These are phyloP conservation scores for Pleurotus salmoneostramineus DNA, from an alignment of 768 basidiomycete species.

Conservation along the genomic window DNA sequence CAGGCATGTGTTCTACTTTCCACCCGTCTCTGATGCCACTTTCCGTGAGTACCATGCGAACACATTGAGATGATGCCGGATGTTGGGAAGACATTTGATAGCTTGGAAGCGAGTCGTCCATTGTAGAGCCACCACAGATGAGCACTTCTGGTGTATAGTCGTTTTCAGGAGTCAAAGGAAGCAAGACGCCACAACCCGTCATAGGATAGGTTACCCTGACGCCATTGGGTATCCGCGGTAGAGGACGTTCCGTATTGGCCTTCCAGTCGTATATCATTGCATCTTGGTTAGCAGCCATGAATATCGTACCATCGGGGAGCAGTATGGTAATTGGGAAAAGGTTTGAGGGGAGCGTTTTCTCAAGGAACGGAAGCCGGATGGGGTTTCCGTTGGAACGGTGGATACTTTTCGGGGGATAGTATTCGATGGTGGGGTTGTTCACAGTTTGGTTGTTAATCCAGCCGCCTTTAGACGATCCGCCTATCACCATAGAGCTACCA, in stretches of 20 bases:
- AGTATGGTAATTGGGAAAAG: constrained; percentile 75
- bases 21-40: constrained; percentile 66
- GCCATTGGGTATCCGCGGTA: constrained; percentile 71
- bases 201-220: constrained; percentile 83
- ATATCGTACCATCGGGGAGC: constrained; percentile 66
- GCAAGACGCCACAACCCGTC: constrained; percentile 69
- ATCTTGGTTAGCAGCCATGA: constrained; percentile 75
- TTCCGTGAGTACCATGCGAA: constrained; percentile 61
- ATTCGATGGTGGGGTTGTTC: constrained; percentile 82
- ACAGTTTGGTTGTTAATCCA: constrained; percentile 83
- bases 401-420: constrained; percentile 76
- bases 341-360: constrained; percentile 75
- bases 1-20: constrained; percentile 73
- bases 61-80: constrained; percentile 70
- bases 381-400: constrained; percentile 65
- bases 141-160: constrained; percentile 66
- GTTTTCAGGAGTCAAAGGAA: constrained; percentile 63
- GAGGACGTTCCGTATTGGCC: constrained; percentile 51
- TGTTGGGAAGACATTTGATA: constrained; percentile 70
- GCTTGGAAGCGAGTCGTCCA: constrained; percentile 56
- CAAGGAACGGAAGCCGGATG: constrained; percentile 58
- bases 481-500: constrained; percentile 82
- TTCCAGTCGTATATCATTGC: constrained; percentile 81
- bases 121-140: constrained; percentile 71
- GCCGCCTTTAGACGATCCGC: constrained; percentile 77